A percentile compares a stretch with the other conserved stretches of the same genome.
phyloP scores from a whole-genome alignment of 352 stramenopile genomes.

The Phytophthora fragariae region DNA sequence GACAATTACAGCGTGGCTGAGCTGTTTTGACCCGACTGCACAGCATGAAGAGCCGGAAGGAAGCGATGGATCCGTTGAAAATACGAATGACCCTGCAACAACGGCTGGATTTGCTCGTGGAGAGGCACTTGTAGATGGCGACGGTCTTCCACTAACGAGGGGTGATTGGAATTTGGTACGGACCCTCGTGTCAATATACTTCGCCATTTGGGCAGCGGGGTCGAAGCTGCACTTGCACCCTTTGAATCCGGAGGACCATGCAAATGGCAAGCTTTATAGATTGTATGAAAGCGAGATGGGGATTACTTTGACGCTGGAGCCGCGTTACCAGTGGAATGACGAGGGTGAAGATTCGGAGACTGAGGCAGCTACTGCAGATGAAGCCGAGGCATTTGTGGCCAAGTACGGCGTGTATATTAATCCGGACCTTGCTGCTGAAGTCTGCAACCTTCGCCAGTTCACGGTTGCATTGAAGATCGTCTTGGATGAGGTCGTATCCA shows the following conservation, averaged over 20 bases:
- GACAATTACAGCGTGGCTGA: conserved; percentile 71
- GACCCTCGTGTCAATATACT: conserved; percentile 82
- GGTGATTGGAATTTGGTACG: conserved; percentile 87
- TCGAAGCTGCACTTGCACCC: conserved; percentile 60
- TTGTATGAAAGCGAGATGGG: conserved; percentile 80
- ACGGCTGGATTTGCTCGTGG: conserved; percentile 62
- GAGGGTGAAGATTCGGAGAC: conserved; percentile 7
- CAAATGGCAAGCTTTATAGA: conserved; percentile 32
- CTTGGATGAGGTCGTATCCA: conserved; percentile 83
- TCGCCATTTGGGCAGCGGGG: conserved; percentile 69
- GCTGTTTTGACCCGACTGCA: conserved; percentile 80
- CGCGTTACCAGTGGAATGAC: conserved; percentile 40
- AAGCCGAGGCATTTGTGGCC: conserved; percentile 74
- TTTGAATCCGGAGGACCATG: conserved; percentile 30
- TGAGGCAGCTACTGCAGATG: conserved; percentile 36
- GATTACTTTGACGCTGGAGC: conserved; percentile 51
- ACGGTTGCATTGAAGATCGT: conserved; percentile 71
- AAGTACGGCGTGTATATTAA: conserved; percentile 90
- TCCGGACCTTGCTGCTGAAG: conserved; percentile 80
- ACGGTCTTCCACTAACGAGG: conserved; percentile 79
- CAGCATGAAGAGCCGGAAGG: conserved; percentile 53
- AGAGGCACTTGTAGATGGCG: conserved; percentile 78
- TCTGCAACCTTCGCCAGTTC: conserved; percentile 79
- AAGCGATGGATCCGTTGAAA: conserved; percentile 37
- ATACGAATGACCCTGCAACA: conserved; percentile 23